Conservation (phyloP, 495 filamentous ascomycete genomes). For the Aspergillus nanangensis region DNA sequence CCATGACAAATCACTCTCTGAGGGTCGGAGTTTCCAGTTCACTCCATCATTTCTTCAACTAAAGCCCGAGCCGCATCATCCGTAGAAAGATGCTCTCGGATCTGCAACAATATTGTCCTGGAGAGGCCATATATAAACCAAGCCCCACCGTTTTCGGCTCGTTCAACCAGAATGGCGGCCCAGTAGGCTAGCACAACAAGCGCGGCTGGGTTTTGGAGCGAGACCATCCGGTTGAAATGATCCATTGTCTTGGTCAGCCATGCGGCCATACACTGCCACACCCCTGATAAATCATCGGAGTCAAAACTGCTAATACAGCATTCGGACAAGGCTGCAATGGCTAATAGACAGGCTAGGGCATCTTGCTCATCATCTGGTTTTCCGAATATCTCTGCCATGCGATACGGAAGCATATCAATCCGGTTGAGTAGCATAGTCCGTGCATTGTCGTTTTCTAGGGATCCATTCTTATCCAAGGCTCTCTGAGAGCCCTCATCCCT, state of each 20-base stretch:
- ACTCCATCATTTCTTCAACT: too few species aligned
- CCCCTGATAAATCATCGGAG: not conserved
- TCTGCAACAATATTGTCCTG: too few species aligned
- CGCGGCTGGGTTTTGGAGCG: not conserved
- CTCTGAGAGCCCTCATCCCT: not conserved
- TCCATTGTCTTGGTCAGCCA: not conserved
- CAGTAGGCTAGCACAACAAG: constrained; percentile 4
- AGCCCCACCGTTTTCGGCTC: too few species aligned
- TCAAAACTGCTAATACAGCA: constrained; percentile 1
- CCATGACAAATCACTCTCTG: too few species aligned
- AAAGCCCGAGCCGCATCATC: too few species aligned
- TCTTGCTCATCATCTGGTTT: not conserved
- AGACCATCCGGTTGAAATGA: constrained; percentile 1
- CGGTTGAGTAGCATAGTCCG: not conserved
- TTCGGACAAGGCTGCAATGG: not conserved
- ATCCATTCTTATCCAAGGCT: not conserved
- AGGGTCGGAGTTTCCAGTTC: too few species aligned
- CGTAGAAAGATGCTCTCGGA: too few species aligned
- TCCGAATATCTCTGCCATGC: constrained; percentile 1
- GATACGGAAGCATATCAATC: not conserved
- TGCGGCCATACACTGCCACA: not conserved
- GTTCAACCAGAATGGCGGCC: constrained; percentile 5
- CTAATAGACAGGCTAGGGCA: not conserved
- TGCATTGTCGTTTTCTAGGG: not conserved
- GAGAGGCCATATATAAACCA: too few species aligned